These are phyloP conservation scores for Fistulinella cinereoalba DNA, from an alignment of 1,284 basidiomycete genomes.

Conservation along the genomic window DNA sequence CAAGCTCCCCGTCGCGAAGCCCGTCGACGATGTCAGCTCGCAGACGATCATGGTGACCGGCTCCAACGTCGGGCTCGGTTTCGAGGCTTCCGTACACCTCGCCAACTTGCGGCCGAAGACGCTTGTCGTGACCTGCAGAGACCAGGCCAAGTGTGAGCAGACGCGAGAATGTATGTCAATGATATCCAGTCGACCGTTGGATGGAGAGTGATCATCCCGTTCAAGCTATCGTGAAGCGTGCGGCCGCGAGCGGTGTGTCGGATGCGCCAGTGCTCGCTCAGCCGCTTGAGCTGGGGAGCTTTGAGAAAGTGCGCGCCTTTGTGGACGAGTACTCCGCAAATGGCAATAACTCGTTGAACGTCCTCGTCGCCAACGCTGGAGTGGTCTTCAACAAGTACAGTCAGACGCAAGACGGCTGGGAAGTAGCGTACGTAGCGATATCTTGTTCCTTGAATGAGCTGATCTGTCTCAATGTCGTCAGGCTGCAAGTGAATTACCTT, in stretches of 20 bases:
- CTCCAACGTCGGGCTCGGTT: constrained; percentile 26
- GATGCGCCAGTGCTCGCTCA: constrained; percentile 7
- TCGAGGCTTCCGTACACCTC: constrained; percentile 25
- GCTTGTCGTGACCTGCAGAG: constrained; percentile 24
- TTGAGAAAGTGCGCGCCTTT: constrained; percentile 17
- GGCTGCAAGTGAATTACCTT: constrained; percentile 28
- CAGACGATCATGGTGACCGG: constrained; percentile 27
- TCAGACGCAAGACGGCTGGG: constrained; percentile 22
- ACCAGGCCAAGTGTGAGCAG: constrained; percentile 14
- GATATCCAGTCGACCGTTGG: no score
- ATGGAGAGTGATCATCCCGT: no score
- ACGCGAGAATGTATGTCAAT: constrained; percentile 16
- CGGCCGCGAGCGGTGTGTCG: neutral
- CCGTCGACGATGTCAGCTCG: constrained; percentile 18
- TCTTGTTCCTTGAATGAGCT: neutral
- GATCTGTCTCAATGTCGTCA: no score
- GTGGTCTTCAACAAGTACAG: constrained; percentile 6
- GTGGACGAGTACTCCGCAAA: constrained; percentile 16
- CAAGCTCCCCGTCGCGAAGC: no score
- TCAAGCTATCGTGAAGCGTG: constrained; percentile 11
- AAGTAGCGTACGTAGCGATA: constrained; percentile 17
- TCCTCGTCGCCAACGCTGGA: constrained; percentile 24
- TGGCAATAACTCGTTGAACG: constrained; percentile 7
- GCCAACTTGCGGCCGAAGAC: constrained; percentile 19
- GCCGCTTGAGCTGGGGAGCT: constrained; percentile 18